A percentile compares a stretch with the other conserved stretches of the same genome.
Evolutionary conservation across 2,329 filamentous ascomycete genomes (phyloP).

Genomic region (Cyanodermella asteris): DNA sequence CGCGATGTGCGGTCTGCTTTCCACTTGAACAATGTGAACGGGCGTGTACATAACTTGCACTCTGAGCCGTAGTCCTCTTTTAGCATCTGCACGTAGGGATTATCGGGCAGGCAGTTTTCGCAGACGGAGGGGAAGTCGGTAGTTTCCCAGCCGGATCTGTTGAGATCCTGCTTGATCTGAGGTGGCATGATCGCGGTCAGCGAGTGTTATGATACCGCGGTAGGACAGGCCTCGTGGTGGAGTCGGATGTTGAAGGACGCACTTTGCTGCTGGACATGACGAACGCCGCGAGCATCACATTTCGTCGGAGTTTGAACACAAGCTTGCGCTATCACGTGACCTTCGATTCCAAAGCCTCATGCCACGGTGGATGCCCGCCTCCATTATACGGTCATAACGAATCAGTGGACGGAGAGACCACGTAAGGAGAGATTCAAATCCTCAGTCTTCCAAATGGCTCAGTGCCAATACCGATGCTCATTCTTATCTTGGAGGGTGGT

Average conservation of each 20-base stretch:
- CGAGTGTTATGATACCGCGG: slow-evolving; percentile 1
- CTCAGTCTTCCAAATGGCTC: too few species aligned
- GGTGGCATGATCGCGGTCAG: slow-evolving; percentile 41
- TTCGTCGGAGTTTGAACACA: too few species aligned
- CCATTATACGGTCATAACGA: too few species aligned
- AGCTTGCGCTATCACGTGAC: too few species aligned
- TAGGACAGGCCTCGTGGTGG: neutral
- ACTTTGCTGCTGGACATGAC: too few species aligned
- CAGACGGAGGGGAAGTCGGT: slow-evolving; percentile 30
- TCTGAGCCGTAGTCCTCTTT: slow-evolving; percentile 89
- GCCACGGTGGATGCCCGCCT: too few species aligned
- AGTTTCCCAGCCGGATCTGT: slow-evolving; percentile 88
- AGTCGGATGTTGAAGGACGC: neutral
- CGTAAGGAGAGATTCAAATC: too few species aligned
- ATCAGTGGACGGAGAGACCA: too few species aligned
- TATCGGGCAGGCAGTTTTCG: slow-evolving; percentile 86
- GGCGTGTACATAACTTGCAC: slow-evolving; percentile 59
- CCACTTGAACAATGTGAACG: slow-evolving; percentile 92
- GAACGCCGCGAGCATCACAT: too few species aligned
- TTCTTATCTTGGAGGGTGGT: too few species aligned
- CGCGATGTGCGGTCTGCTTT: slow-evolving; percentile 77
- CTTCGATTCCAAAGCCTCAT: too few species aligned
- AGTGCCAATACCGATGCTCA: too few species aligned
- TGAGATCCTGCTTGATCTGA: slow-evolving; percentile 89
- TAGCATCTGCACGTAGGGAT: slow-evolving; percentile 96